A percentile compares a stretch with the other conserved stretches of the same genome.
These are phyloP conservation scores for Penicillium angulare DNA, from an alignment of 495 filamentous ascomycete genomes.

Conservation along the genomic window DNA sequence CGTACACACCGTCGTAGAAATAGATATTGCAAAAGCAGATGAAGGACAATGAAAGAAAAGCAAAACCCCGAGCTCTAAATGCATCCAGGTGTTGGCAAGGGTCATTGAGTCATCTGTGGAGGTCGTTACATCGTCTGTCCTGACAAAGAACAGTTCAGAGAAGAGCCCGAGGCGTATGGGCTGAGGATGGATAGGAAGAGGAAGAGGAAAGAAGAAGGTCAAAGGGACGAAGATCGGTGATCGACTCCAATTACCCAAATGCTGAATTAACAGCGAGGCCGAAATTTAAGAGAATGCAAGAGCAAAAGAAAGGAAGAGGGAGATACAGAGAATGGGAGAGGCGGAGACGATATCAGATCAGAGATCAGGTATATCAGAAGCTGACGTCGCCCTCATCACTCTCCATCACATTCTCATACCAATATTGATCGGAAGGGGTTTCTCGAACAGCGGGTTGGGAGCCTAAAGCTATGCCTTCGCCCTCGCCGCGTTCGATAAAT, in stretches of 20 bases:
- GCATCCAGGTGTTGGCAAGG: constrained; percentile 34
- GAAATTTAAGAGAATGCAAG: too few relatives aligned
- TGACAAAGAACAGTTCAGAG: constrained; percentile 1
- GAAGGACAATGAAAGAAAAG: constrained; percentile 14
- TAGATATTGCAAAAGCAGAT: constrained; percentile 9
- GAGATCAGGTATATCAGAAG: constrained; percentile 23
- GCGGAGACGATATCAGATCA: neutral
- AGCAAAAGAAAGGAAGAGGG: neutral
- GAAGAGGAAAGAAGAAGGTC: constrained; percentile 1
- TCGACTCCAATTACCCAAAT: too few relatives aligned
- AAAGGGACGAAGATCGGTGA: neutral
- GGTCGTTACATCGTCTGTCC: constrained; percentile 22
- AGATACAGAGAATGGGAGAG: constrained; percentile 6
- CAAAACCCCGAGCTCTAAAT: constrained; percentile 23
- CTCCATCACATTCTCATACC: constrained; percentile 46
- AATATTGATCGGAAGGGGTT: constrained; percentile 33
- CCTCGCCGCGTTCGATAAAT: constrained; percentile 48
- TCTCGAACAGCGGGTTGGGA: constrained; percentile 30
- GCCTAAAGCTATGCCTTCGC: constrained; percentile 39
- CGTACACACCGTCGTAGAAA: constrained; percentile 14
- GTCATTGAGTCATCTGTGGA: constrained; percentile 23
- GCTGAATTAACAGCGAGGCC: constrained; percentile 10
- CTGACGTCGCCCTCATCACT: constrained; percentile 47
- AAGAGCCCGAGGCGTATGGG: too few relatives aligned
- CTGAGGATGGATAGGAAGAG: constrained; percentile 5